A percentile compares a stretch with the other conserved stretches of the same genome.
Evolutionary conservation across 805 yeast species (phyloP).

Genomic region (Trichomonascus vanleenenianus): DNA sequence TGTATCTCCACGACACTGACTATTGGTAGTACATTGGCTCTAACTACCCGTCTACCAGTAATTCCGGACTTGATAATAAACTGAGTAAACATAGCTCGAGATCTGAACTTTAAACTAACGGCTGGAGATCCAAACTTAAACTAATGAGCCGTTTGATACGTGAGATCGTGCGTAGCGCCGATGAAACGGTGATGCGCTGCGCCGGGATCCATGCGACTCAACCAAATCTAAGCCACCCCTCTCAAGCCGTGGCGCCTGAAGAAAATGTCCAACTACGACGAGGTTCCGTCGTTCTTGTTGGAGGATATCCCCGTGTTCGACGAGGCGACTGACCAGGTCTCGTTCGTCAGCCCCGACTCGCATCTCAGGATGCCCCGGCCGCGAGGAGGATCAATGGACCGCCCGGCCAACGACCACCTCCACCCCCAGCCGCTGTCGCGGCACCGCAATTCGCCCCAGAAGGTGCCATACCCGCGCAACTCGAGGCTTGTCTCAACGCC

Average conservation of each 20-base stretch:
- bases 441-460: neutral
- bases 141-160: neutral
- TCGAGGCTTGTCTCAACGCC: neutral
- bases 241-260: too few species aligned
- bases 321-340: conserved; percentile 3
- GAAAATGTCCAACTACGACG: neutral
- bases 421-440: neutral
- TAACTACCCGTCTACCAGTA: too few species aligned
- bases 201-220: too few species aligned
- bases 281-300: conserved; percentile 13
- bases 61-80: too few species aligned
- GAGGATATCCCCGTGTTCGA: conserved; percentile 15
- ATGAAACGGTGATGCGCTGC: too few species aligned
- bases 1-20: too few species aligned
- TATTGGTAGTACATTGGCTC: too few species aligned
- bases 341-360: conserved; percentile 11
- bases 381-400: neutral
- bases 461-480: too few species aligned
- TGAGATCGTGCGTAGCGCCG: neutral
- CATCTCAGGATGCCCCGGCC: conserved; percentile 18
- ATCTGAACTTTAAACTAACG: too few species aligned
- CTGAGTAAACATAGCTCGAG: too few species aligned
- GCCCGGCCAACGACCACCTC: too few species aligned
- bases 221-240: too few species aligned
- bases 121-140: neutral